phyloP scores from a whole-genome alignment of 139 green algal genomes.

The Chlorella sp. region DNA sequence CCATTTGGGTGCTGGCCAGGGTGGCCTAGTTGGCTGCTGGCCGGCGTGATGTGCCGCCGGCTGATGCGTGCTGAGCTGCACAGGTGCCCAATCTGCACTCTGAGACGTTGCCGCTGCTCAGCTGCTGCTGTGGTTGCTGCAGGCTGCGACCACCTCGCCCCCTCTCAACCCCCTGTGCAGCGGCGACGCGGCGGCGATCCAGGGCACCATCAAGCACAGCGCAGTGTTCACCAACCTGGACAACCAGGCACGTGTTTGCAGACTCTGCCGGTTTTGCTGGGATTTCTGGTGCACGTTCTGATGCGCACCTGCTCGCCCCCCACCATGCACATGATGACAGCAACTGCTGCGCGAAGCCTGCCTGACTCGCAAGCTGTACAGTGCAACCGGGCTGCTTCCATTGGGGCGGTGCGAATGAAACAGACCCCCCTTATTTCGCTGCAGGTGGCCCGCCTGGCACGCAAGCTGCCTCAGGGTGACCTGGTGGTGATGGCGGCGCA shows the following conservation, averaged over 20 bases:
- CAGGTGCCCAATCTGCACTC: conserved; percentile 29
- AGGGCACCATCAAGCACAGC: conserved; percentile 28
- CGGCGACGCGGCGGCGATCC: conserved; percentile 10
- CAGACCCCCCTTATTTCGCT: background rate
- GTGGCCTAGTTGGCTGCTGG: no score
- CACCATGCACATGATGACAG: no score
- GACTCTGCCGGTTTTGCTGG: background rate
- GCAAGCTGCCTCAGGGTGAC: conserved; percentile 54
- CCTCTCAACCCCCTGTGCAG: background rate
- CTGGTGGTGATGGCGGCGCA: conserved; percentile 33
- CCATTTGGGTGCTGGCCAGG: no score
- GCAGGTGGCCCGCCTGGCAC: conserved; percentile 57
- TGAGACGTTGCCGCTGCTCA: conserved; percentile 38
- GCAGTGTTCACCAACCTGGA: background rate
- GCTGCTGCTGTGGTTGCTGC: background rate
- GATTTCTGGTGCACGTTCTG: background rate
- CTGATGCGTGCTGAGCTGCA: conserved; percentile 18
- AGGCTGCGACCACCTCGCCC: background rate
- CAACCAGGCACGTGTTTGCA: background rate
- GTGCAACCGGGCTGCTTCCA: no score
- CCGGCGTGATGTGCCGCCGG: no score
- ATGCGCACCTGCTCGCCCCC: no score
- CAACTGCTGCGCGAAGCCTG: background rate
- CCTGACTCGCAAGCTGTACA: no score
- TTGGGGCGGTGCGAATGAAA: background rate